Percentiles rank a stretch among this genome's conserved stretches.
Evolutionary conservation across 148 eudicot species (phyloP).

Genomic region (Pharnaceum exiguum): DNA sequence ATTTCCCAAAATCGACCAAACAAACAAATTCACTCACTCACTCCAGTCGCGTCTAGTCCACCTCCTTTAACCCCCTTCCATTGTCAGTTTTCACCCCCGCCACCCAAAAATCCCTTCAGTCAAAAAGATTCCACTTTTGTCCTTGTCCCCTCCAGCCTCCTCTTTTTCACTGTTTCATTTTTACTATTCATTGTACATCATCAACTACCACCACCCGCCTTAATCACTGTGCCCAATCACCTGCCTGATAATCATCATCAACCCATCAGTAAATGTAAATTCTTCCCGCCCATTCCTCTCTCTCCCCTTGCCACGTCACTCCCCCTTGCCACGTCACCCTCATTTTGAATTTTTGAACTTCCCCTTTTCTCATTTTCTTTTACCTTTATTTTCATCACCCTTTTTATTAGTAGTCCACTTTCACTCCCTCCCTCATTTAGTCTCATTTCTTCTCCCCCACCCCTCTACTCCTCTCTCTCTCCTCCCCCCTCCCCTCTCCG

Average conservation of each 20-base stretch:
- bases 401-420: no score
- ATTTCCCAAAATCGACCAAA: neutral
- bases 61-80: no score
- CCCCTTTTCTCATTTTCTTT: no score
- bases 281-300: constrained; percentile 8
- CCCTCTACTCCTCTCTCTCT: no score
- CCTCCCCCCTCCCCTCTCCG: no score
- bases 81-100: neutral
- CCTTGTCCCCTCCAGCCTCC: neutral
- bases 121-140: neutral
- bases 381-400: no score
- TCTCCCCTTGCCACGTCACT: constrained; percentile 15
- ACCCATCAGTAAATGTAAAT: constrained; percentile 17
- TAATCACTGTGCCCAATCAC: neutral
- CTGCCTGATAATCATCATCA: no score
- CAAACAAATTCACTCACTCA: no score
- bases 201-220: neutral
- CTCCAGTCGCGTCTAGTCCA: neutral
- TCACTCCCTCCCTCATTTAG: no score
- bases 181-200: neutral
- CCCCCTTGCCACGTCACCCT: constrained; percentile 14
- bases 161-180: constrained; percentile 11
- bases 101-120: neutral
- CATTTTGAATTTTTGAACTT: constrained; percentile 20
- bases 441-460: no score